Evolutionary conservation across 2,329 filamentous ascomycete species (phyloP).

Genomic region (Microcera coccophila): DNA sequence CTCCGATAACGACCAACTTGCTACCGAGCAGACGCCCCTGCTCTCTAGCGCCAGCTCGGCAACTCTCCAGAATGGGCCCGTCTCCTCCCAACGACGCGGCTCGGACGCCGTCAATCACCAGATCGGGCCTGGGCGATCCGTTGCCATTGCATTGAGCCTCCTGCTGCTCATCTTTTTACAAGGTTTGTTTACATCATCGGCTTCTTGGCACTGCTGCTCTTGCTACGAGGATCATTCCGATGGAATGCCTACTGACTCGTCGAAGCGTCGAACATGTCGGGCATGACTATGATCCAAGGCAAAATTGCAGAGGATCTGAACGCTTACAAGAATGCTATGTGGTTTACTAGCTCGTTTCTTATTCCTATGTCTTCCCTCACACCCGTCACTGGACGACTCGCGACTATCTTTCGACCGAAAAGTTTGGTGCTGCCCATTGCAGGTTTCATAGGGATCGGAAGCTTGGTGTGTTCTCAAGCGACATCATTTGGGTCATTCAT

Average conservation of each 20-base stretch:
- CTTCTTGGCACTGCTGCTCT: background rate
- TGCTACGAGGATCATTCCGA: too few relatives aligned
- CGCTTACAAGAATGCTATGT: constrained; percentile 68
- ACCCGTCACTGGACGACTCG: constrained; percentile 67
- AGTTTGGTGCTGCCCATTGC: constrained; percentile 61
- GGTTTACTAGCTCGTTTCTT: constrained; percentile 78
- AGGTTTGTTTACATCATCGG: constrained; percentile 13
- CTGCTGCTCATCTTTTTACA: constrained; percentile 29
- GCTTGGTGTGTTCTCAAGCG: constrained; percentile 61
- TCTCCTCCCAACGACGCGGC: background rate
- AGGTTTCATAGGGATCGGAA: constrained; percentile 55
- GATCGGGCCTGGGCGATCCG: constrained; percentile 32
- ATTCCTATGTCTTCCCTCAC: constrained; percentile 58
- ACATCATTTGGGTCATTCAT: constrained; percentile 60
- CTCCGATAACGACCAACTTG: background rate
- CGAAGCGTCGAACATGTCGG: constrained; percentile 67
- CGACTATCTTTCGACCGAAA: constrained; percentile 68
- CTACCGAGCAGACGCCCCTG: constrained; percentile 21
- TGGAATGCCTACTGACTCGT: constrained; percentile 5
- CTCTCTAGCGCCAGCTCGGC: constrained; percentile 9
- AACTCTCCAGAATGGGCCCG: background rate
- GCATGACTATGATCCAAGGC: constrained; percentile 77
- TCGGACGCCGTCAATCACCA: constrained; percentile 12
- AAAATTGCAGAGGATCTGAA: constrained; percentile 70
- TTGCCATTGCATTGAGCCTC: constrained; percentile 41